A percentile compares a stretch with the other conserved stretches of the same genome.
These are phyloP conservation scores for Aristolochia contorta DNA, from an alignment of 164 flowering plant species.

Conservation along the genomic window DNA sequence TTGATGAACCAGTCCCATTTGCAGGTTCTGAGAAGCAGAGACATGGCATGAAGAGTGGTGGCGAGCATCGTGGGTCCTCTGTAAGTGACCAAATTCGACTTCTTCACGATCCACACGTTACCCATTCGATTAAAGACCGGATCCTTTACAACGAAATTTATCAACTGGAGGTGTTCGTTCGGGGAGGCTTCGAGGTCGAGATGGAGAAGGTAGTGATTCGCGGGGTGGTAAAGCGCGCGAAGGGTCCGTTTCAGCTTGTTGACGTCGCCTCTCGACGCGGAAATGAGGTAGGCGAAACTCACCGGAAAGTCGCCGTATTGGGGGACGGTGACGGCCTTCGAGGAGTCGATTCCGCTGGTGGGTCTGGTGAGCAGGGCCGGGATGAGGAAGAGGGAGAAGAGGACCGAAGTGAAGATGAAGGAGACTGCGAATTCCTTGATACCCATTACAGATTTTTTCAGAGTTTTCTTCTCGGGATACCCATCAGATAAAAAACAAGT, in stretches of 20 bases:
- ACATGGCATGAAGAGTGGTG: conserved; percentile 73
- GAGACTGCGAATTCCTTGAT: conserved; percentile 33
- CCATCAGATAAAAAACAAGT: not conserved
- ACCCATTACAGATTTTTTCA: conserved; percentile 21
- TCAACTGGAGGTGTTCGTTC: conserved; percentile 40
- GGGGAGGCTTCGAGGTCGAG: conserved; percentile 49
- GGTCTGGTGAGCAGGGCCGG: conserved; percentile 26
- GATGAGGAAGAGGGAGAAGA: conserved; percentile 34
- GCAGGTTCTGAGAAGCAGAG: conserved; percentile 57
- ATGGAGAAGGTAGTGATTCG: conserved; percentile 65
- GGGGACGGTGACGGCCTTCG: conserved; percentile 7
- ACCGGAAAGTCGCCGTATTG: conserved; percentile 31
- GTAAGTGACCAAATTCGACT: conserved; percentile 74
- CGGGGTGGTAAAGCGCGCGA: conserved; percentile 68
- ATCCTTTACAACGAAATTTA: conserved; percentile 34
- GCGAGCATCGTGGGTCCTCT: conserved; percentile 95
- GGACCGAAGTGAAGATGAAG: conserved; percentile 35
- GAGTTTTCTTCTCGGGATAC: not conserved
- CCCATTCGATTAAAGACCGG: conserved; percentile 38
- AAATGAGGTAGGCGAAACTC: conserved; percentile 77
- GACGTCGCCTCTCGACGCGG: conserved; percentile 68
- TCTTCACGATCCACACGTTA: conserved; percentile 74
- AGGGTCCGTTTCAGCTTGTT: conserved; percentile 43
- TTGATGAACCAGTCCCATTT: conserved; percentile 98
- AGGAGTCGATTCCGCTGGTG: conserved; percentile 15